Percentiles rank a stretch among this genome's conserved stretches.
Conservation (phyloP, 2,329 filamentous ascomycete species). For the Hyphodiscus sp. region DNA sequence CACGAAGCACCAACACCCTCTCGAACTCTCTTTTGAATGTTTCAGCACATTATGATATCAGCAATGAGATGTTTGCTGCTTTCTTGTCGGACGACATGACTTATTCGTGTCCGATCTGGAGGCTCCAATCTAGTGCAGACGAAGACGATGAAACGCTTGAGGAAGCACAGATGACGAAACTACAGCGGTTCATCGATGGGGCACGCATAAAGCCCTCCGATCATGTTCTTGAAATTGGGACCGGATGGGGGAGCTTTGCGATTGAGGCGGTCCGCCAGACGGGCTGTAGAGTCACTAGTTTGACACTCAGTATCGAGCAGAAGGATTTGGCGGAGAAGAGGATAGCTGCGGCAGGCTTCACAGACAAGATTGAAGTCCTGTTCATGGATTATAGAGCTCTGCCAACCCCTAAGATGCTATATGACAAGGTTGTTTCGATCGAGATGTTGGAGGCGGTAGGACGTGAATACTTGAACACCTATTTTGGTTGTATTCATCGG, state of each 20-base stretch:
- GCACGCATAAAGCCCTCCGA: conserved; percentile 57
- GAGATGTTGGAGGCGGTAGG: conserved; percentile 76
- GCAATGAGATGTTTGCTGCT: conserved; percentile 68
- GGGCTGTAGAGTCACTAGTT: conserved; percentile 60
- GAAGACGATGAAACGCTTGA: conserved; percentile 51
- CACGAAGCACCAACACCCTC: conserved; percentile 50
- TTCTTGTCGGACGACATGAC: conserved; percentile 73
- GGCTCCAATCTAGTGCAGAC: conserved; percentile 35
- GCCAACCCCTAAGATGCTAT: conserved; percentile 45
- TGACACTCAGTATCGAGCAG: conserved; percentile 65
- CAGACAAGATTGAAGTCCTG: conserved; percentile 55
- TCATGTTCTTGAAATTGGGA: conserved; percentile 69
- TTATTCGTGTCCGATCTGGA: conserved; percentile 67
- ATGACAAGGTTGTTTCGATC: conserved; percentile 68
- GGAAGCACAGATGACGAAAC: conserved; percentile 60
- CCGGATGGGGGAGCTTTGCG: conserved; percentile 69
- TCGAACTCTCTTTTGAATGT: conserved; percentile 58
- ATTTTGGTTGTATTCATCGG: conserved; percentile 58
- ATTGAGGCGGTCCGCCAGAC: conserved; percentile 61
- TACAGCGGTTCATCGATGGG: conserved; percentile 59
- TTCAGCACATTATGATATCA: conserved; percentile 68
- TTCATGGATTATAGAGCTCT: conserved; percentile 64
- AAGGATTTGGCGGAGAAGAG: conserved; percentile 60
- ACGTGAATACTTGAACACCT: conserved; percentile 57
- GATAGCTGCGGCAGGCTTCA: conserved; percentile 54